These are phyloP conservation scores for Morella rubra DNA, from an alignment of 306 rosid genomes.

Conservation along the genomic window DNA sequence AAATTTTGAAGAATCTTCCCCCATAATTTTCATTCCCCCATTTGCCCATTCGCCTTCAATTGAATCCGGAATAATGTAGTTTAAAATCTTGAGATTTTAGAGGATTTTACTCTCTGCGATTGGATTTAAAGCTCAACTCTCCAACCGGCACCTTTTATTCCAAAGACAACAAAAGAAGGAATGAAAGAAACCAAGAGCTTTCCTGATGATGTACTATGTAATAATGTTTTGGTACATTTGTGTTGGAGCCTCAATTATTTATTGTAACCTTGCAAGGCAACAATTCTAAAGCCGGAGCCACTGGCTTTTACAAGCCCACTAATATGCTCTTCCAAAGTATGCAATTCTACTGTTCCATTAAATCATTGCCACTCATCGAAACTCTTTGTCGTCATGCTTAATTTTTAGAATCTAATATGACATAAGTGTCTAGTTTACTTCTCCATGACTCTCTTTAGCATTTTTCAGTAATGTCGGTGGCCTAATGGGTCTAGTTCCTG, in stretches of 20 bases:
- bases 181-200: neutral
- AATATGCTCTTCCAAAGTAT: constrained; percentile 37
- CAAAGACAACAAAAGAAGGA: neutral
- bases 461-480: constrained; percentile 59
- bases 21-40: too few species aligned
- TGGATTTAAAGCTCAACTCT: too few species aligned
- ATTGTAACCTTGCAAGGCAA: neutral
- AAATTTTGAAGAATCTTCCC: too few species aligned
- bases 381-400: neutral
- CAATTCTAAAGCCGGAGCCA: neutral
- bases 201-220: neutral
- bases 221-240: neutral
- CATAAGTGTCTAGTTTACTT: constrained; percentile 37
- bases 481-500: constrained; percentile 37
- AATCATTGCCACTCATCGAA: constrained; percentile 40
- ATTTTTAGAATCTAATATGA: constrained; percentile 17
- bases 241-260: neutral
- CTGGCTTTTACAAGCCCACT: constrained; percentile 23
- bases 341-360: constrained; percentile 54
- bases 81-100: too few species aligned
- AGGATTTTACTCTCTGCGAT: too few species aligned
- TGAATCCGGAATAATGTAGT: too few species aligned
- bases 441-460: constrained; percentile 23
- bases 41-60: too few species aligned
- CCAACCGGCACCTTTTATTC: too few species aligned